Conservation (phyloP, 768 basidiomycete species). For the Gelatoporia subvermispora region DNA sequence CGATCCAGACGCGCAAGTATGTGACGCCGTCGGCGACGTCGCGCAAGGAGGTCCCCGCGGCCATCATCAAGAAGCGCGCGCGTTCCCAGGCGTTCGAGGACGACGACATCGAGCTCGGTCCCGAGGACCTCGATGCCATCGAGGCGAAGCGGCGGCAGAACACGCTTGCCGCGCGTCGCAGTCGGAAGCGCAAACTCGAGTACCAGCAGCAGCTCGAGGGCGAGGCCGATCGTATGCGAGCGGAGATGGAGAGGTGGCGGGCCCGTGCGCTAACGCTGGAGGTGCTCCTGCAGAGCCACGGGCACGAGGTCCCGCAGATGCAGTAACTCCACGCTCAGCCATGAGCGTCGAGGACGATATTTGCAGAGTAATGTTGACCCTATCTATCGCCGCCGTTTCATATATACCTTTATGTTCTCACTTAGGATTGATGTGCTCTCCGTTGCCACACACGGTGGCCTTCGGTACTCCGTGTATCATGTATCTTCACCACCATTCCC, state of each 20-base stretch:
- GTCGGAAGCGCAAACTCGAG: constrained; percentile 68
- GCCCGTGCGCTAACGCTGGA: constrained; percentile 43
- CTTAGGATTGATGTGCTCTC: not conserved
- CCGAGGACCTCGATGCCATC: constrained; percentile 62
- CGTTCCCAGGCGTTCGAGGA: constrained; percentile 41
- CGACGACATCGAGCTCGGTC: constrained; percentile 43
- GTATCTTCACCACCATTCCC: constrained; percentile 30
- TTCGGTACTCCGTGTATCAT: constrained; percentile 41
- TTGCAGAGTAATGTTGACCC: constrained; percentile 20
- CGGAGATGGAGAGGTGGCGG: constrained; percentile 62
- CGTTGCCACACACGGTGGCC: constrained; percentile 19
- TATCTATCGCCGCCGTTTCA: constrained; percentile 16
- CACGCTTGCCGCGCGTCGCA: constrained; percentile 79
- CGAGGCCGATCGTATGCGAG: constrained; percentile 43
- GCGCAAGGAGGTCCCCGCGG: constrained; percentile 70
- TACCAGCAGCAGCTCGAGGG: constrained; percentile 65
- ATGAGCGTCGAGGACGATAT: constrained; percentile 7
- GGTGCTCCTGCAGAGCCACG: constrained; percentile 52
- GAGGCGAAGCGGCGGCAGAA: constrained; percentile 79
- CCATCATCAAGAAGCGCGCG: constrained; percentile 61
- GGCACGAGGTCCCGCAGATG: constrained; percentile 44
- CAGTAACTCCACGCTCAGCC: constrained; percentile 6
- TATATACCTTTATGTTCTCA: constrained; percentile 17
- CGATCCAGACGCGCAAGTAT: constrained; percentile 77
- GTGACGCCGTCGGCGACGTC: constrained; percentile 69